Evolutionary conservation across 208 protist genomes (phyloP), one percentile per base, ranked within the genome.

Genomic region (Leishmania arabica): DNA sequence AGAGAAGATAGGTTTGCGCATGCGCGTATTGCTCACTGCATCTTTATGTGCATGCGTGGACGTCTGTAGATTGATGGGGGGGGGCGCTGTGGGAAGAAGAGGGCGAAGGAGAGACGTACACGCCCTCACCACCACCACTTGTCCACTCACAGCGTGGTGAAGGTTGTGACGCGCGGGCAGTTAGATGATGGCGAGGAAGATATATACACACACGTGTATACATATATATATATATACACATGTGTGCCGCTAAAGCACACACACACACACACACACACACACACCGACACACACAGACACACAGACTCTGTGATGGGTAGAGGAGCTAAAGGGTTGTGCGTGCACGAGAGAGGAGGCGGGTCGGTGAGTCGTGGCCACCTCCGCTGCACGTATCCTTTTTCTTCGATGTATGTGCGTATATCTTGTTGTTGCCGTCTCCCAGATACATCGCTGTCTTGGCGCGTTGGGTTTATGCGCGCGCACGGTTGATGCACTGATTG

Each of bases 111-210:
- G 40, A 45, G 66, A 15, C 66, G n/a, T 13, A 49, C n/a, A 66
- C n/a, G n/a, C 31, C 56, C 24, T 62, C 56, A n/a, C 56, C 56
- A 31, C n/a, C 60, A 17, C 13, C 60, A 17, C 24, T 8, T 0
- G 21, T 66, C n/a, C 60, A 2, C 13, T 17, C 13, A 66, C n/a
- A 37, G 27, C 37, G 60, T 66, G n/a, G 60, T 66, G 27, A 66
- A 66, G n/a, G 60, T 7, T 34, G 60, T 37, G n/a, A 2, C 3
- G 60, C 9, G 60, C n/a, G 11, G 56, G 13, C 1, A 15, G 7
- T 66, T 66, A 66, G 60, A 66, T 66, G 60, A 66, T 37, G 60
- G 60, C 60, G 60, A 66, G 60, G 60, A 66, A 37, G n/a, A 0
- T 27, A 11, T 13, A 13, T 27, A 56, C 17, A n/a, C 42, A 15